Conservation (phyloP, 345 rosid genomes). For the Melastoma malabathricum region DNA sequence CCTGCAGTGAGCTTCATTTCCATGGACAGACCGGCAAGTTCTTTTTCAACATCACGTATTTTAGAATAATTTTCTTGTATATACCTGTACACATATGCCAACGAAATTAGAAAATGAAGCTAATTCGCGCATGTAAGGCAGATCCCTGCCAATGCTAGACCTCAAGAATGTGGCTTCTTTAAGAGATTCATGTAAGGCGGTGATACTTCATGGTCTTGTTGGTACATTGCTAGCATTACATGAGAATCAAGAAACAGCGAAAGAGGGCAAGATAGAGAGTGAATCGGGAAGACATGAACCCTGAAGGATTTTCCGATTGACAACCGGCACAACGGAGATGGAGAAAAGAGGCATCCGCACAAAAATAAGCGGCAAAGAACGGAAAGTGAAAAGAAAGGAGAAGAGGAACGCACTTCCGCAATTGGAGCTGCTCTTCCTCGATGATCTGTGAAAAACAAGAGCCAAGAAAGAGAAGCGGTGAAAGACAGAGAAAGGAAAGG, state of each 20-base stretch:
- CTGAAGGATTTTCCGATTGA: no score
- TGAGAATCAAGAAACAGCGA: no score
- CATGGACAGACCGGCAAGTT: constrained; percentile 56
- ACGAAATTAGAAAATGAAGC: neutral
- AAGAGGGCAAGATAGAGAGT: no score
- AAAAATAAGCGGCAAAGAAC: neutral
- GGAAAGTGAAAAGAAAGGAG: neutral
- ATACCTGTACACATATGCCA: constrained; percentile 31
- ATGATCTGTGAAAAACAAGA: constrained; percentile 34
- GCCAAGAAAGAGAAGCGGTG: neutral
- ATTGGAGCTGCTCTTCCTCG: constrained; percentile 30
- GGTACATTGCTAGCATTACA: no score
- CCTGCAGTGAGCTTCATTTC: constrained; percentile 98
- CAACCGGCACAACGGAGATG: neutral
- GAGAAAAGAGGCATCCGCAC: neutral
- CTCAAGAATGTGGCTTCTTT: no score
- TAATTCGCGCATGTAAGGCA: neutral
- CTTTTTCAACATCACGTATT: constrained; percentile 78
- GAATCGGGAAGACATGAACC: neutral
- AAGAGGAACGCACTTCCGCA: constrained; percentile 41
- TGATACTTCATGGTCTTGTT: no score
- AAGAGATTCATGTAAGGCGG: no score
- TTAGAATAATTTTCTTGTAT: constrained; percentile 77
- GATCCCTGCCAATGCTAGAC: neutral
- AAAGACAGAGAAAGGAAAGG: neutral